These are phyloP conservation scores for Mastigamoeba balamuthi DNA, from an alignment of 78 protist species.

Conservation along the genomic window DNA sequence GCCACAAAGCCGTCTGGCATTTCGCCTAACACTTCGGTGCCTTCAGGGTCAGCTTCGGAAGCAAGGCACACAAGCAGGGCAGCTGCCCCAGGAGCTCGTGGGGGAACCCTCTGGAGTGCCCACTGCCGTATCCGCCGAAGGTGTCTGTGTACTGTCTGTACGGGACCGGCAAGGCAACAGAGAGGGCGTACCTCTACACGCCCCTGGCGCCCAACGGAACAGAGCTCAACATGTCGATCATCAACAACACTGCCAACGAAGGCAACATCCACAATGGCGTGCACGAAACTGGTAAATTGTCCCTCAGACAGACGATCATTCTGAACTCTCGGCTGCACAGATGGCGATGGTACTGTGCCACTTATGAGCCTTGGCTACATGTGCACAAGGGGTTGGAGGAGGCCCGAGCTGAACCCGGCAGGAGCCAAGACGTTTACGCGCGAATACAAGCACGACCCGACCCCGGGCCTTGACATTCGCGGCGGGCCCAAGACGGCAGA, in stretches of 20 bases:
- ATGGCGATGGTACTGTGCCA: constrained; percentile 26
- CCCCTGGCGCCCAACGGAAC: neutral
- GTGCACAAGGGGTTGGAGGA: neutral
- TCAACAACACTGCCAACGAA: neutral
- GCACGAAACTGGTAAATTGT: neutral
- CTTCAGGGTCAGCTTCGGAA: neutral
- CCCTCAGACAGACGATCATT: neutral
- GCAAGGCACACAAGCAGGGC: neutral
- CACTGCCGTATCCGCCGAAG: constrained; percentile 8
- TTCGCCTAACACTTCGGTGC: neutral
- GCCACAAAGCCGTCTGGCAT: neutral
- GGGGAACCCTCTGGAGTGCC: constrained; percentile 1
- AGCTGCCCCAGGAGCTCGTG: neutral
- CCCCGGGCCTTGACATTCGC: neutral
- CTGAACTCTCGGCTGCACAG: neutral
- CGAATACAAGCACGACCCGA: neutral
- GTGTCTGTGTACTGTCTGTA: constrained; percentile 6
- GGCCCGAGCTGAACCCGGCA: neutral
- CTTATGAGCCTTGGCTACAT: constrained; percentile 15
- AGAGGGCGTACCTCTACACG: neutral
- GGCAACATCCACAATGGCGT: neutral
- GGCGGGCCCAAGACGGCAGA: neutral
- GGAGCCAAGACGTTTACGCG: neutral
- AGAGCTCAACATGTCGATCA: neutral
- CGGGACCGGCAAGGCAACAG: constrained; percentile 10